phyloP scores from a whole-genome alignment of 192 early-diverging fungal species.

The Entomortierella beljakovae region DNA sequence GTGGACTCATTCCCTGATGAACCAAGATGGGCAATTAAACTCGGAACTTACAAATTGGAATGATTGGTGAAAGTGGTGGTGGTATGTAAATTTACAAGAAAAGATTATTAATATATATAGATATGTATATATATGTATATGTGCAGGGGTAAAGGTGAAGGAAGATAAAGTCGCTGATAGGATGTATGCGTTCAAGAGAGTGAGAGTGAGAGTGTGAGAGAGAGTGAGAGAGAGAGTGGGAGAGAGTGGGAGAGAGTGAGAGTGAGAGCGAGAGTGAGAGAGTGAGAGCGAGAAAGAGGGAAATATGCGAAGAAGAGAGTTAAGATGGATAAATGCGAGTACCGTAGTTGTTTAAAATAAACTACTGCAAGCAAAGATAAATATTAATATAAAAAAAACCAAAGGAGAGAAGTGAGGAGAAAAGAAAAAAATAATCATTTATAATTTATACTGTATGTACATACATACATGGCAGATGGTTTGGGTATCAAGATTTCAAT shows the following conservation, averaged over 20 bases:
- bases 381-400: background rate
- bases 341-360: too few relatives aligned
- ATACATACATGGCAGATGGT: too few relatives aligned
- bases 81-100: background rate
- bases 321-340: too few relatives aligned
- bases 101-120: too few relatives aligned
- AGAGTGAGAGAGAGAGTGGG: background rate
- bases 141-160: background rate
- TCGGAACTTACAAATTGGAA: too few relatives aligned
- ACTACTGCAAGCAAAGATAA: too few relatives aligned
- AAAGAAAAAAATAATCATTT: background rate
- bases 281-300: conserved; percentile 1
- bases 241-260: conserved; percentile 7
- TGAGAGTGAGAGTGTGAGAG: background rate
- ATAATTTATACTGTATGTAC: too few relatives aligned
- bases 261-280: background rate
- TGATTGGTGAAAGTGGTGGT: background rate
- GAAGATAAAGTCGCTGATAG: background rate
- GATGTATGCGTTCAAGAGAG: background rate
- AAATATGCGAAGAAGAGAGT: background rate
- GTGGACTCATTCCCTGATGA: too few relatives aligned
- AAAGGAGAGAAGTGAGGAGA: background rate
- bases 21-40: too few relatives aligned
- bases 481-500: too few relatives aligned
- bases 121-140: background rate